Conservation (phyloP, 345 rosid species). For the Eucalyptus cloeziana region DNA sequence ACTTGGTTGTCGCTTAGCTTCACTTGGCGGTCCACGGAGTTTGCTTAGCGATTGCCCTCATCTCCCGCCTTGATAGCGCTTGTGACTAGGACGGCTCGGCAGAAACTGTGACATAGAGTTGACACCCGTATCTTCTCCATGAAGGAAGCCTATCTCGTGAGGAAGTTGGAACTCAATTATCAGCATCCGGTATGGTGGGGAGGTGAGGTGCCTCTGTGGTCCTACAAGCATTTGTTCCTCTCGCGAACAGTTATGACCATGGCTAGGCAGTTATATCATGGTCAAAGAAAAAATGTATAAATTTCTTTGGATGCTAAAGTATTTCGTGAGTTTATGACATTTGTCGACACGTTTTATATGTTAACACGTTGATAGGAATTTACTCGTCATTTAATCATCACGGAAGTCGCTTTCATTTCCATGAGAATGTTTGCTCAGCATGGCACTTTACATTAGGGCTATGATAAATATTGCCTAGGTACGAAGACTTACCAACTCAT, state of each 20-base stretch:
- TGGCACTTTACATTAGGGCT: neutral
- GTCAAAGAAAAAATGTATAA: neutral
- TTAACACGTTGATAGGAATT: no score
- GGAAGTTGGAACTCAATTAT: neutral
- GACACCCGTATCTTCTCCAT: neutral
- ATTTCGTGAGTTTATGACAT: neutral
- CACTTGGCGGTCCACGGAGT: neutral
- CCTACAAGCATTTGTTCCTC: neutral
- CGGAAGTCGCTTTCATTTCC: neutral
- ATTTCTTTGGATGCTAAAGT: neutral
- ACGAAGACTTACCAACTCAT: neutral
- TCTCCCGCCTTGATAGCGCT: neutral
- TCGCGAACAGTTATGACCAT: neutral
- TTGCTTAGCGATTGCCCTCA: neutral
- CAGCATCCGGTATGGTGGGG: neutral
- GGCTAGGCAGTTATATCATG: neutral
- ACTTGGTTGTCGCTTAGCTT: neutral
- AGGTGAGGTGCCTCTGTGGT: neutral
- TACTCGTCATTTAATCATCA: neutral
- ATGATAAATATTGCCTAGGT: neutral
- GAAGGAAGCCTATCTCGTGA: neutral
- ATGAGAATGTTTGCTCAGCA: neutral
- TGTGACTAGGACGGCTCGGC: neutral
- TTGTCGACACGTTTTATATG: neutral
- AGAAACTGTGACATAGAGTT: neutral